Evolutionary conservation across 1,284 basidiomycete species (phyloP).

Genomic region (Pyrrhoderma noxium): DNA sequence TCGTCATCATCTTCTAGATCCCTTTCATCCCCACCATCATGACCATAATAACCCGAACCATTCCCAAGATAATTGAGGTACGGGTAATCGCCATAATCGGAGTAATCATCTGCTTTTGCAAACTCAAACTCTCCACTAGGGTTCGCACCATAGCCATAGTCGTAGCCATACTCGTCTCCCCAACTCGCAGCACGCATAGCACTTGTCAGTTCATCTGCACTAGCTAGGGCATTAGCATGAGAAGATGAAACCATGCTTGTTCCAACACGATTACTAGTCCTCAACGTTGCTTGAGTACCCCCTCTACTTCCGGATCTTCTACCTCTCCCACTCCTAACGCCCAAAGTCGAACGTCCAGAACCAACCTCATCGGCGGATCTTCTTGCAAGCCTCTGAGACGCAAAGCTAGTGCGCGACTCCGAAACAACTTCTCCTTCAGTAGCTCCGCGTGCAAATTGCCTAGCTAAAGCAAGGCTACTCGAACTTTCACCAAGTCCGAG

Average conservation of each 20-base stretch:
- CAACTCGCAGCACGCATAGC: conserved; percentile 16
- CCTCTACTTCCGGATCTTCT: not conserved
- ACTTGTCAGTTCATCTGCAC: conserved; percentile 13
- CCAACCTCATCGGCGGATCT: conserved; percentile 12
- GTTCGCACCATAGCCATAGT: conserved; percentile 11
- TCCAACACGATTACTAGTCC: too few relatives aligned
- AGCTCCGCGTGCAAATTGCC: too few relatives aligned
- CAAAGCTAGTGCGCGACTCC: conserved; percentile 7
- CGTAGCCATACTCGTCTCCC: conserved; percentile 12
- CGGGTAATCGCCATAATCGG: conserved; percentile 5
- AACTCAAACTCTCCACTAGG: not conserved
- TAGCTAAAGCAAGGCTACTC: too few relatives aligned
- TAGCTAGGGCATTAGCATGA: conserved; percentile 1
- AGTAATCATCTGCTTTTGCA: conserved; percentile 2
- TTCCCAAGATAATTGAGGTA: not conserved
- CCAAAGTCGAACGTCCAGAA: conserved; percentile 1
- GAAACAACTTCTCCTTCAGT: not conserved
- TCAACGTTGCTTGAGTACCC: not conserved
- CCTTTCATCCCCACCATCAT: not conserved
- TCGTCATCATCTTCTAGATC: conserved; percentile 9
- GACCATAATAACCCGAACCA: not conserved
- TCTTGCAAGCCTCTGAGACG: conserved; percentile 8
- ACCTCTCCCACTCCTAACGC: not conserved
- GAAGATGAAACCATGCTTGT: too few relatives aligned
- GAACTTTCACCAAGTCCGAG: too few relatives aligned